phyloP scores from a whole-genome alignment of 1,284 basidiomycete species.

The Tylopilus sp. region DNA sequence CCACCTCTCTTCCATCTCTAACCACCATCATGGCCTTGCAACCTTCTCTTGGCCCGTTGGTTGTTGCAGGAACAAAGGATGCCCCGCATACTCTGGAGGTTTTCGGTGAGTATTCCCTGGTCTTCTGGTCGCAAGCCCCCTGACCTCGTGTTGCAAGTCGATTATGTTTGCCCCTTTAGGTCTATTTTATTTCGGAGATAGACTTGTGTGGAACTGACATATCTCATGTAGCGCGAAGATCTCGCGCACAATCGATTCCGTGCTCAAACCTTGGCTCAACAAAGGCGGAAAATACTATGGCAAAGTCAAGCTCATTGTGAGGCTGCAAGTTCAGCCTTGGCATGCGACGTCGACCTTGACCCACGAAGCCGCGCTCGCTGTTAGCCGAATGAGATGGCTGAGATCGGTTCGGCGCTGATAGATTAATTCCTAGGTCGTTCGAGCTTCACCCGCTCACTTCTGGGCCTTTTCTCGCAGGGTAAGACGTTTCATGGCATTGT shows the following conservation, averaged over 20 bases:
- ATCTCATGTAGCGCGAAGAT: slow-evolving; percentile 52
- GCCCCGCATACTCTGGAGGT: slow-evolving; percentile 84
- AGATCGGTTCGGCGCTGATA: not conserved
- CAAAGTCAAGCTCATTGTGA: slow-evolving; percentile 76
- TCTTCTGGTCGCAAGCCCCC: not conserved
- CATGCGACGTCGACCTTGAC: slow-evolving; percentile 71
- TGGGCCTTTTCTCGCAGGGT: slow-evolving; percentile 74
- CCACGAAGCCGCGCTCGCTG: slow-evolving; percentile 81
- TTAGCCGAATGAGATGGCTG: slow-evolving; percentile 34
- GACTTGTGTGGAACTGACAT: slow-evolving; percentile 1
- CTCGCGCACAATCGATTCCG: slow-evolving; percentile 52
- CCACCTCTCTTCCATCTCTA: not conserved
- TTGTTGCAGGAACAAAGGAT: slow-evolving; percentile 61
- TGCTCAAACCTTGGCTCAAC: slow-evolving; percentile 57
- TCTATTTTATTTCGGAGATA: slow-evolving; percentile 16
- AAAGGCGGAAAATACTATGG: slow-evolving; percentile 68
- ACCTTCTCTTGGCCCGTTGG: slow-evolving; percentile 69
- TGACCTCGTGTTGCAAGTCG: slow-evolving; percentile 46
- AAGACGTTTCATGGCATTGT: slow-evolving; percentile 28
- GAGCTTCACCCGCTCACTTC: slow-evolving; percentile 69
- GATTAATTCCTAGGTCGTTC: slow-evolving; percentile 45
- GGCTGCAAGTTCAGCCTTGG: slow-evolving; percentile 85
- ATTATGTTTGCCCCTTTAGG: slow-evolving; percentile 89
- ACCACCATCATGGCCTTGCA: slow-evolving; percentile 70
- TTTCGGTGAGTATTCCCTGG: slow-evolving; percentile 52